phyloP scores from a whole-genome alignment of 2,329 filamentous ascomycete genomes.

The Diaporthe sp. region DNA sequence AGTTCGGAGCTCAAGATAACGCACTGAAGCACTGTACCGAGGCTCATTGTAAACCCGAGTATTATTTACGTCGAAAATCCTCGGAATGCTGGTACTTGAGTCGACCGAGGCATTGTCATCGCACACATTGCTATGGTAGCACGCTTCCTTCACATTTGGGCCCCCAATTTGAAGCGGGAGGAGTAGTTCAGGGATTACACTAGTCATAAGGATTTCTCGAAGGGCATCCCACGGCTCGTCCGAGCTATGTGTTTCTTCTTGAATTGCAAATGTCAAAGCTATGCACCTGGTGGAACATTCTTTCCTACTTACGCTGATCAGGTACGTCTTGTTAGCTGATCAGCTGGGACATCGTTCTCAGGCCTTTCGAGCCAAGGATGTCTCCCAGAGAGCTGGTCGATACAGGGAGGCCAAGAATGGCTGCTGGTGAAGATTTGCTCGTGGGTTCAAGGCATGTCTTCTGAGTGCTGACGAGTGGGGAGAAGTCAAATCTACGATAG shows the following conservation, averaged over 20 bases:
- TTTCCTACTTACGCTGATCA: too few relatives aligned
- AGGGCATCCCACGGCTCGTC: slow-evolving; percentile 47
- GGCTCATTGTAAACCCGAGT: slow-evolving; percentile 57
- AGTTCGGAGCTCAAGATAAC: too few relatives aligned
- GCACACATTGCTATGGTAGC: slow-evolving; percentile 59
- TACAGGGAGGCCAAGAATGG: background rate
- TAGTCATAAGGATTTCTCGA: slow-evolving; percentile 47
- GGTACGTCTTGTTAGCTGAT: background rate
- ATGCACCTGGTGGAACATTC: too few relatives aligned
- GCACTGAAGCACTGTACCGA: slow-evolving; percentile 13
- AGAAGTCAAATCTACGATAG: too few relatives aligned
- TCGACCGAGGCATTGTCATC: slow-evolving; percentile 52
- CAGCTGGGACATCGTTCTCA: background rate
- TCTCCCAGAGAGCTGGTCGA: background rate
- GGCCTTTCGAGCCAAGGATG: background rate
- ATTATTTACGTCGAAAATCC: slow-evolving; percentile 53
- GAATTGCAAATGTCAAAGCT: slow-evolving; percentile 23
- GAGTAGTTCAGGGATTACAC: slow-evolving; percentile 58
- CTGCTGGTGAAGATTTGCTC: background rate
- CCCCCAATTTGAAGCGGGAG: slow-evolving; percentile 54
- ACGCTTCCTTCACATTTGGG: slow-evolving; percentile 51
- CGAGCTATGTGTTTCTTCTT: slow-evolving; percentile 43
- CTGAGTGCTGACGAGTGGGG: background rate
- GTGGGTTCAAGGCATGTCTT: background rate
- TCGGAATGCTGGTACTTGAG: slow-evolving; percentile 43